Percentiles rank a stretch among this genome's conserved stretches.
These are phyloP conservation scores for Sphaerulina musiva DNA, from an alignment of 2,329 filamentous ascomycete species.

Conservation along the genomic window DNA sequence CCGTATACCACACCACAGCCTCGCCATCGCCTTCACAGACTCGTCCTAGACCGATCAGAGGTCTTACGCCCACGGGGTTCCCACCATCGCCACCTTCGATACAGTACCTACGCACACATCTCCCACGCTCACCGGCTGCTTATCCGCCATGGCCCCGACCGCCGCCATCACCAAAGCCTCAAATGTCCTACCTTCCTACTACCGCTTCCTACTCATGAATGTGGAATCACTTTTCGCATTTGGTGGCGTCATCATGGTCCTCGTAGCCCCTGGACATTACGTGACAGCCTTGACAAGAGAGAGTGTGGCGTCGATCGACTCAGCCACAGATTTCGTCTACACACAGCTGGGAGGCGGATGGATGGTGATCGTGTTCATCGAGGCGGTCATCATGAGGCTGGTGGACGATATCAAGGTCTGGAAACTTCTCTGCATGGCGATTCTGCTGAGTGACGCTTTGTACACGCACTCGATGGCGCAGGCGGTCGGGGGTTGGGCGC, in stretches of 20 bases:
- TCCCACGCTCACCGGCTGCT: background rate
- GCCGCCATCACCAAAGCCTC: slow-evolving; percentile 20
- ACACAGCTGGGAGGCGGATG: slow-evolving; percentile 30
- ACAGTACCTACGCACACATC: background rate
- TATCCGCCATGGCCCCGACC: background rate
- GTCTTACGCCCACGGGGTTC: too few species aligned
- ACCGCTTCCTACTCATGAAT: slow-evolving; percentile 26
- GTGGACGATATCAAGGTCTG: slow-evolving; percentile 30
- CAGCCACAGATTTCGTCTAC: slow-evolving; percentile 26
- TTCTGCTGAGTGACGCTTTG: slow-evolving; percentile 25
- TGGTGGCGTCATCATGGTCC: slow-evolving; percentile 22
- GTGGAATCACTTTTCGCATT: slow-evolving; percentile 28
- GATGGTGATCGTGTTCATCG: slow-evolving; percentile 28
- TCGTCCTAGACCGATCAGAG: too few species aligned
- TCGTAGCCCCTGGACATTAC: slow-evolving; percentile 22
- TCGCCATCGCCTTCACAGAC: too few species aligned
- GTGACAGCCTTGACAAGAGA: slow-evolving; percentile 22
- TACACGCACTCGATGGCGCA: slow-evolving; percentile 27
- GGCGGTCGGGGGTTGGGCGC: slow-evolving; percentile 27
- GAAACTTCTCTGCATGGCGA: slow-evolving; percentile 26
- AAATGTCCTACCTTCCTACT: slow-evolving; percentile 20
- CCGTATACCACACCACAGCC: too few species aligned
- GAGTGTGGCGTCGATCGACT: slow-evolving; percentile 18
- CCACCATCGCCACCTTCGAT: too few species aligned
- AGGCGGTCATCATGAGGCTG: slow-evolving; percentile 25